Conservation (phyloP, 2,329 filamentous ascomycete species). For the Monosporascus sp. region DNA sequence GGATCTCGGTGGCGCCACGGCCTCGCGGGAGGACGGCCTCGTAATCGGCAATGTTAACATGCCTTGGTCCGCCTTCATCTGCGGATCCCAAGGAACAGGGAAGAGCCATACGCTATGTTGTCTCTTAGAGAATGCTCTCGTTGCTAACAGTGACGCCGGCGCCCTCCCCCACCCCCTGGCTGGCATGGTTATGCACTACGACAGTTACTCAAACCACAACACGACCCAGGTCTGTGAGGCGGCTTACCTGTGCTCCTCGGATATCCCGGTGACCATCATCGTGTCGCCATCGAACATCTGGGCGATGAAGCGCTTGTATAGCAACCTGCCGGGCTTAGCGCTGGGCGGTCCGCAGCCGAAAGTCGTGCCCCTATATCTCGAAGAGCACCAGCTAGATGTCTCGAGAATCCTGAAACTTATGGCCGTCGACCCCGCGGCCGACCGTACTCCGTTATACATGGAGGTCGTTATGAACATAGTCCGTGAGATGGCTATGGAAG, state of each 20-base stretch:
- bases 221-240: constrained; percentile 40
- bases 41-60: constrained; percentile 45
- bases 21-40: constrained; percentile 11
- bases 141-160: constrained; percentile 30
- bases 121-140: constrained; percentile 37
- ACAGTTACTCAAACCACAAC: constrained; percentile 31
- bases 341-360: constrained; percentile 24
- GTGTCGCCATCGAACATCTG: constrained; percentile 41
- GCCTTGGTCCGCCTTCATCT: constrained; percentile 56
- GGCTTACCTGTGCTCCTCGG: constrained; percentile 43
- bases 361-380: constrained; percentile 40
- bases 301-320: constrained; percentile 37
- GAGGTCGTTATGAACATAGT: constrained; percentile 34
- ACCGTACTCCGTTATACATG: constrained; percentile 44
- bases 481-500: constrained; percentile 40
- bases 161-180: constrained; percentile 39
- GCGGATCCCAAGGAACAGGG: constrained; percentile 54
- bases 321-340: constrained; percentile 24
- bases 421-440: constrained; percentile 35
- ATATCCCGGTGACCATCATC: constrained; percentile 42
- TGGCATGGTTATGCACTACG: constrained; percentile 49
- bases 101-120: constrained; percentile 54
- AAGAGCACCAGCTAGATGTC: constrained; percentile 41
- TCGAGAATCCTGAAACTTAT: constrained; percentile 48
- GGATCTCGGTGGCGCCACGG: not conserved